These are phyloP conservation scores for Whalleya microplaca DNA, from an alignment of 2,329 filamentous ascomycete species.

Conservation along the genomic window DNA sequence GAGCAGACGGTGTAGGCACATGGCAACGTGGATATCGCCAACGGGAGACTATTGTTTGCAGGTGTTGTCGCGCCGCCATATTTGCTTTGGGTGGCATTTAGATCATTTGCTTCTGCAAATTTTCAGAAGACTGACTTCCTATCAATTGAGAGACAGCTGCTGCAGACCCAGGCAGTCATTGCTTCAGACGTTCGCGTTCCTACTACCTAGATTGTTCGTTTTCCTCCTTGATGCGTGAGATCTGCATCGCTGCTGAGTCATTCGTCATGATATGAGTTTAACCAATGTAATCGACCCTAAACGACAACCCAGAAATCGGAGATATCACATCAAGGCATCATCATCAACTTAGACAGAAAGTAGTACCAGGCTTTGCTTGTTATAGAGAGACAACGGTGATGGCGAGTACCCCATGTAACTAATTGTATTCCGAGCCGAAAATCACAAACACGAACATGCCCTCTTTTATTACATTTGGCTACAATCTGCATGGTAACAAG, in stretches of 20 bases:
- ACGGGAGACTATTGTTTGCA: not conserved
- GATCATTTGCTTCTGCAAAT: not conserved
- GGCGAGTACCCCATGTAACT: not conserved
- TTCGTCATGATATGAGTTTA: too few species aligned
- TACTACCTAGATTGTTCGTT: not conserved
- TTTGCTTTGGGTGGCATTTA: not conserved
- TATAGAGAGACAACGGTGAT: not conserved
- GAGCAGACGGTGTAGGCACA: not conserved
- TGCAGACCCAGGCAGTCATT: not conserved
- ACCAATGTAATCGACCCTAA: too few species aligned
- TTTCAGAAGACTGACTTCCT: not conserved
- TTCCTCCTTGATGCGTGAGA: not conserved
- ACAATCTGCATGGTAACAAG: not conserved
- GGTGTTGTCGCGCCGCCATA: not conserved
- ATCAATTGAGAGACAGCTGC: not conserved
- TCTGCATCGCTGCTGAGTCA: too few species aligned
- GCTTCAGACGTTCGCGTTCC: not conserved
- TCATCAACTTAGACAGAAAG: too few species aligned
- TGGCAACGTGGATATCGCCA: not conserved
- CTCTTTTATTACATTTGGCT: not conserved
- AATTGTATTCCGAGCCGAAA: not conserved
- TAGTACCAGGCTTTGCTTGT: too few species aligned
- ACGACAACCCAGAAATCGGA: too few species aligned
- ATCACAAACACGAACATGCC: not conserved
- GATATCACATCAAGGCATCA: too few species aligned